phyloP scores from a whole-genome alignment of 1,284 basidiomycete species.

The Tranzscheliella williamsii region DNA sequence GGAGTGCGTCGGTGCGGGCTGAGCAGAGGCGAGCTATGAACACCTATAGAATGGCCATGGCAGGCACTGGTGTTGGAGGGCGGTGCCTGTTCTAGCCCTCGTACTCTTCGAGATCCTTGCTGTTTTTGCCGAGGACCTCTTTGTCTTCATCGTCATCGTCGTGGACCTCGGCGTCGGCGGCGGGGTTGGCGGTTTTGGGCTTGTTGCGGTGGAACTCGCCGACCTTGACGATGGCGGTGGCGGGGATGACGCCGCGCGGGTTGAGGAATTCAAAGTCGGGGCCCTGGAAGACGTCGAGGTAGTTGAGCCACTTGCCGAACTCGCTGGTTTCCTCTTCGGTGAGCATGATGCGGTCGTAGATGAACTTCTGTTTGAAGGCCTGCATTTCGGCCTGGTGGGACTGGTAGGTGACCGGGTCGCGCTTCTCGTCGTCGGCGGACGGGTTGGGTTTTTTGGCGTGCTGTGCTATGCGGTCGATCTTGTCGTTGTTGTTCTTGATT shows the following conservation, averaged over 20 bases:
- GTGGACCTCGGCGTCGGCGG: constrained; percentile 6
- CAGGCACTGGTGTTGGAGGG: too few relatives aligned
- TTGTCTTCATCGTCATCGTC: constrained; percentile 61
- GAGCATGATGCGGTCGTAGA: constrained; percentile 61
- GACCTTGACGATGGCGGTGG: constrained; percentile 62
- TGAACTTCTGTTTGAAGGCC: constrained; percentile 53
- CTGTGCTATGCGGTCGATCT: constrained; percentile 2
- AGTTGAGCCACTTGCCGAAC: constrained; percentile 61
- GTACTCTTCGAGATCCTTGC: constrained; percentile 67
- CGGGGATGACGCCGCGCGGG: constrained; percentile 61
- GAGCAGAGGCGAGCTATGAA: too few relatives aligned
- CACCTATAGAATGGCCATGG: too few relatives aligned
- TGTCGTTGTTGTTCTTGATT: constrained; percentile 51
- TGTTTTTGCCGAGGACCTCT: constrained; percentile 66
- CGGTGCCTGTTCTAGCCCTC: too few relatives aligned
- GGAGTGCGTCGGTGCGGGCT: too few relatives aligned
- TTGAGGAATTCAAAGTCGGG: constrained; percentile 61
- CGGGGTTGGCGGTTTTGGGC: constrained; percentile 64
- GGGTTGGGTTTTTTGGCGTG: background rate
- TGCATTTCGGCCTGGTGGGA: constrained; percentile 37
- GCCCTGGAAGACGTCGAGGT: constrained; percentile 49
- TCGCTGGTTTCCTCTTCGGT: constrained; percentile 79
- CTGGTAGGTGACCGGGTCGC: constrained; percentile 37
- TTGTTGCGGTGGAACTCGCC: constrained; percentile 70
- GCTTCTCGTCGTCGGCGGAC: constrained; percentile 15